These are phyloP conservation scores for Exophiala calicioides DNA, from an alignment of 2,329 filamentous ascomycete genomes.

Conservation along the genomic window DNA sequence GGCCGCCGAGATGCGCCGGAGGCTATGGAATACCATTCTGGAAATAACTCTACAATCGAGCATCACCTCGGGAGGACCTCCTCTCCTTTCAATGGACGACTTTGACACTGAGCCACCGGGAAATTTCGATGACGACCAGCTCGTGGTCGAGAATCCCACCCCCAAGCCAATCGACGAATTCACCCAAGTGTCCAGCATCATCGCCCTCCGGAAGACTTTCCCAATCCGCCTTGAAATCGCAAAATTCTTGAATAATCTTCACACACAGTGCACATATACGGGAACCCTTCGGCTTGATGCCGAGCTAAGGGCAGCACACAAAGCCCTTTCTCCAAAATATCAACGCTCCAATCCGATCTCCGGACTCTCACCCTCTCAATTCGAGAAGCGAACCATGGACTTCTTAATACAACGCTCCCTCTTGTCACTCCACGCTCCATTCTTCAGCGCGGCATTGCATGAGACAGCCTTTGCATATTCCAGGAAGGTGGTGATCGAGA, in stretches of 20 bases:
- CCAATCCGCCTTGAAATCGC: conserved; percentile 40
- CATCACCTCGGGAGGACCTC: conserved; percentile 35
- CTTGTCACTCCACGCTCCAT: conserved; percentile 36
- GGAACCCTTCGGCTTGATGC: conserved; percentile 38
- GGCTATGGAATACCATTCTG: conserved; percentile 39
- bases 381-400: conserved; percentile 29
- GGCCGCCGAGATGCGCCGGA: conserved; percentile 33
- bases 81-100: conserved; percentile 34
- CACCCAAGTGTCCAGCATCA: conserved; percentile 40
- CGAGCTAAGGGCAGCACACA: conserved; percentile 50
- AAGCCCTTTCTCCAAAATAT: conserved; percentile 36
- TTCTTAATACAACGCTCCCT: conserved; percentile 36
- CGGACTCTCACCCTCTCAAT: conserved; percentile 28
- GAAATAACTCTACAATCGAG: conserved; percentile 37
- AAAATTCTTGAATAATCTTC: conserved; percentile 34
- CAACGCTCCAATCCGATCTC: conserved; percentile 24
- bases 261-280: conserved; percentile 29
- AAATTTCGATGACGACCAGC: conserved; percentile 30
- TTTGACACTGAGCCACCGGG: conserved; percentile 33
- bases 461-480: conserved; percentile 41
- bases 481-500: conserved; percentile 47
- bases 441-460: conserved; percentile 35
- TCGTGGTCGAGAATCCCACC: conserved; percentile 29
- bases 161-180: conserved; percentile 34
- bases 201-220: conserved; percentile 41